A percentile compares a stretch with the other conserved stretches of the same genome.
These are phyloP conservation scores for Astrothelium macrocarpum DNA, from an alignment of 495 filamentous ascomycete species.

Conservation along the genomic window DNA sequence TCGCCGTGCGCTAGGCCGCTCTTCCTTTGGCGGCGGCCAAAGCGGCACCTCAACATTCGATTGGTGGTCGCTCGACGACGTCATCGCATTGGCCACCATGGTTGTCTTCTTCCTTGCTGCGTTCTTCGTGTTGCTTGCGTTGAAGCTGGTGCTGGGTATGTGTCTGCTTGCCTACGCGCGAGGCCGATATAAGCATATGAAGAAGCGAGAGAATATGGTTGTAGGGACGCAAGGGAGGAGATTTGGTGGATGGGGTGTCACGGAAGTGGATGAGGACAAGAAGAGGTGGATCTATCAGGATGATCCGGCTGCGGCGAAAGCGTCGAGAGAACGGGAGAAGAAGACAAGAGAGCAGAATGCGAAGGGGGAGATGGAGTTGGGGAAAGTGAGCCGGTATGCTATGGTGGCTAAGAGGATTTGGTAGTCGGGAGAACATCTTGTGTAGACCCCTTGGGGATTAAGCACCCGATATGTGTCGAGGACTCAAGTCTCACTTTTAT, in stretches of 20 bases:
- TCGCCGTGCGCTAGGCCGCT: conserved; percentile 59
- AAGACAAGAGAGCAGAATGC: conserved; percentile 45
- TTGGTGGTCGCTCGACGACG: conserved; percentile 46
- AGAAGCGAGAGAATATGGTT: conserved; percentile 49
- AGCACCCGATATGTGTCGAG: no score
- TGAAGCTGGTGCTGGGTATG: conserved; percentile 83
- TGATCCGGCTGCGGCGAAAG: conserved; percentile 60
- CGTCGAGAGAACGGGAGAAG: conserved; percentile 60
- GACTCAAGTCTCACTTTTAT: no score
- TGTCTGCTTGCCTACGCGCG: conserved; percentile 62
- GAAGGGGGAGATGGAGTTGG: conserved; percentile 42
- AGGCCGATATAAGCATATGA: conserved; percentile 70
- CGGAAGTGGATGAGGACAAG: conserved; percentile 84
- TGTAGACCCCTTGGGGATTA: not conserved
- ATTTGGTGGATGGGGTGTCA: conserved; percentile 69
- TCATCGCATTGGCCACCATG: conserved; percentile 61
- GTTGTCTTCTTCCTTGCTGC: conserved; percentile 66
- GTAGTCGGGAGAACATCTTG: conserved; percentile 35
- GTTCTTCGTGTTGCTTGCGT: conserved; percentile 66
- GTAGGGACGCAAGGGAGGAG: conserved; percentile 60
- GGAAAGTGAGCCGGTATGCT: conserved; percentile 69
- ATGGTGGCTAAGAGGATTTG: conserved; percentile 95
- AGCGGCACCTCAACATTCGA: conserved; percentile 30
- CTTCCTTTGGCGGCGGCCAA: conserved; percentile 45
- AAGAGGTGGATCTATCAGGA: conserved; percentile 79